Evolutionary conservation across 1,284 basidiomycete species (phyloP).

Genomic region (Pisolithus thermaeus): DNA sequence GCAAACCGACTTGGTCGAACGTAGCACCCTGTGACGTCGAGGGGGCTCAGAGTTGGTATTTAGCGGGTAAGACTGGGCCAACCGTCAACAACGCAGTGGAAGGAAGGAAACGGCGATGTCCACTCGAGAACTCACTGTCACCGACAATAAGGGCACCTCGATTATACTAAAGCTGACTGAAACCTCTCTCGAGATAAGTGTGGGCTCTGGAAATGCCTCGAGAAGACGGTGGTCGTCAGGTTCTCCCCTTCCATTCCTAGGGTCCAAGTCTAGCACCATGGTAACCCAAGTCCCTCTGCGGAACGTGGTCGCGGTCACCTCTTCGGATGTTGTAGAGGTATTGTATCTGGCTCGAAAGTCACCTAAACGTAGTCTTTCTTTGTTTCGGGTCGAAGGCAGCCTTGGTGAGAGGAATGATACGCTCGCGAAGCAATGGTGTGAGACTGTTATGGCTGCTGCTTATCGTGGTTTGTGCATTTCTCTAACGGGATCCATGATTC

Average conservation of each 20-base stretch:
- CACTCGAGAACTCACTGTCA: constrained; percentile 17
- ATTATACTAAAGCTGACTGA: constrained; percentile 19
- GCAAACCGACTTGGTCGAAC: no score
- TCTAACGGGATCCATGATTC: neutral
- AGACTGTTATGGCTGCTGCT: constrained; percentile 48
- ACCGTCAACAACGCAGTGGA: neutral
- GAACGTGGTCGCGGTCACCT: constrained; percentile 47
- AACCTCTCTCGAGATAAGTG: constrained; percentile 4
- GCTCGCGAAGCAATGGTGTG: constrained; percentile 50
- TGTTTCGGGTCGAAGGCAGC: constrained; percentile 39
- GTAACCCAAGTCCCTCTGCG: constrained; percentile 34
- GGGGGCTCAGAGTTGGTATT: no score
- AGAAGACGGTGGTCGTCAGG: constrained; percentile 5
- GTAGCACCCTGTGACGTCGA: no score
- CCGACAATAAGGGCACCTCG: constrained; percentile 4
- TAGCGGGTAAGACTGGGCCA: no score
- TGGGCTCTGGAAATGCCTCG: neutral
- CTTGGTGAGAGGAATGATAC: constrained; percentile 33
- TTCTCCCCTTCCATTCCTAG: constrained; percentile 2
- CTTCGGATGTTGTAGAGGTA: constrained; percentile 36
- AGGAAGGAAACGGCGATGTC: constrained; percentile 12
- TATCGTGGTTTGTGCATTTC: constrained; percentile 51
- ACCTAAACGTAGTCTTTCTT: constrained; percentile 31
- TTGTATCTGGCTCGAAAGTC: constrained; percentile 42
- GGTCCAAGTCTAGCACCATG: neutral